Percentiles rank a stretch among this genome's conserved stretches.
Conservation (phyloP, 192 early-diverging fungal genomes). For the Coemansia sp. region DNA sequence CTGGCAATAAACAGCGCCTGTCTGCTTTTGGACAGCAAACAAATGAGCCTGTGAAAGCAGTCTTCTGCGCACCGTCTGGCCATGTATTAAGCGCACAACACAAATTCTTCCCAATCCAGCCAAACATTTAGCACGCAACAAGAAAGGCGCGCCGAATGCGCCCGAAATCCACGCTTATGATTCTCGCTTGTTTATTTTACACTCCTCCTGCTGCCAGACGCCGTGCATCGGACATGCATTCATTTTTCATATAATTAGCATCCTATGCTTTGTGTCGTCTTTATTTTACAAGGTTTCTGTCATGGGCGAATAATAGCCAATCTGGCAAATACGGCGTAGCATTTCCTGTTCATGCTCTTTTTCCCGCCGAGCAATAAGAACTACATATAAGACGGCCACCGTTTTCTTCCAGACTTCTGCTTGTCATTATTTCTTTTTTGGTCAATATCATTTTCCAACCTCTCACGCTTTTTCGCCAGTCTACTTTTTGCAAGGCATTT, state of each 20-base stretch:
- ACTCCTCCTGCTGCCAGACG: slow-evolving; percentile 21
- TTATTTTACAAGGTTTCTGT: no score
- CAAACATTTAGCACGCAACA: no score
- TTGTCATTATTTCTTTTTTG: slow-evolving; percentile 18
- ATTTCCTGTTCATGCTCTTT: slow-evolving; percentile 18
- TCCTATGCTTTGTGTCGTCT: slow-evolving; percentile 31
- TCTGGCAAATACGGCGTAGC: slow-evolving; percentile 3
- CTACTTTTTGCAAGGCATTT: not conserved
- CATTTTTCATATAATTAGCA: slow-evolving; percentile 52
- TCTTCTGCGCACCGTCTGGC: no score
- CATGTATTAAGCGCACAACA: no score
- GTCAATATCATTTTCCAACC: slow-evolving; percentile 16
- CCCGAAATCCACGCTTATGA: slow-evolving; percentile 27
- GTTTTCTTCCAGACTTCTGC: slow-evolving; percentile 17
- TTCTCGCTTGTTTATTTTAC: slow-evolving; percentile 42
- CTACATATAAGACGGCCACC: slow-evolving; percentile 12
- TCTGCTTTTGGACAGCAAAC: no score
- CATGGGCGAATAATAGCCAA: slow-evolving; percentile 13
- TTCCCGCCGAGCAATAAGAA: not conserved
- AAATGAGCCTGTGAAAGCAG: no score
- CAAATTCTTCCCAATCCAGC: no score
- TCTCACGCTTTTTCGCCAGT: slow-evolving; percentile 9
- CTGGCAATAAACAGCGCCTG: not conserved
- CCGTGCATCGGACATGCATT: slow-evolving; percentile 42
- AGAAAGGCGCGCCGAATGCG: no score